Evolutionary conservation across 805 yeast genomes (phyloP), one percentile per base, ranked within the genome.

Genomic region (Cyberlindnera mycetangii): DNA sequence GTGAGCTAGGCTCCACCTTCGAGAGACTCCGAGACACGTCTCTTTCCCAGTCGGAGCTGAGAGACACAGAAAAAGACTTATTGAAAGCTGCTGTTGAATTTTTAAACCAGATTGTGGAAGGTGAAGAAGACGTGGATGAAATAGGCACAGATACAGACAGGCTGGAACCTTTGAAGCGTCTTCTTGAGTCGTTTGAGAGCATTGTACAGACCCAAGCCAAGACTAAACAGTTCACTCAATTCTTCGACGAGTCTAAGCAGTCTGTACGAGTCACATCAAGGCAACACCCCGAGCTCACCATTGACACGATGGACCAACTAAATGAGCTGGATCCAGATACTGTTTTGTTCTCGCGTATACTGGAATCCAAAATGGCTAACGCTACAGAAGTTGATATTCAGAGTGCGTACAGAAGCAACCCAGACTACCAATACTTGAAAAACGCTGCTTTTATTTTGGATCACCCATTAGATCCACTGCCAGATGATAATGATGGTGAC

Each of bases 381-480:
- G 36, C 40, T 3, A n/a, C 5, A 12, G 32, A 21, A 1, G 21
- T 42, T 6, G 34, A 46, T n/a, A 20, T 42, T 7, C 24, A 16
- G 16, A 24, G 36, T 11, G 14, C 20, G 12, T 36, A 32, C 32
- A 46, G 38, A 15, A 19, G 34, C 21, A 32, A 48, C 22, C 14
- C 35, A 3, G 48, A 51, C 15, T 55, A 47, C 28, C 35, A n/a
- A n/a, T 54, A 60, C 7, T 48, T 78, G 27, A 68, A 68, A 34
- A 71, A 71, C 34, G 67, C 74, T 7, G 55, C 71, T 1, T 75
- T 76, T 54, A 73, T 85, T 7, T 56, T 80, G 15, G 61, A 70
- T 3, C 70, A 80, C 49, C 93, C 93, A 0, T 75, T 75, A 24
- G 77, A 76, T 22, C 82, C 86, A 7, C 54, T 85, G 16, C 87